These are phyloP conservation scores for Calonectria pseudoturangicola DNA, from an alignment of 2,329 filamentous ascomycete genomes.

Conservation along the genomic window DNA sequence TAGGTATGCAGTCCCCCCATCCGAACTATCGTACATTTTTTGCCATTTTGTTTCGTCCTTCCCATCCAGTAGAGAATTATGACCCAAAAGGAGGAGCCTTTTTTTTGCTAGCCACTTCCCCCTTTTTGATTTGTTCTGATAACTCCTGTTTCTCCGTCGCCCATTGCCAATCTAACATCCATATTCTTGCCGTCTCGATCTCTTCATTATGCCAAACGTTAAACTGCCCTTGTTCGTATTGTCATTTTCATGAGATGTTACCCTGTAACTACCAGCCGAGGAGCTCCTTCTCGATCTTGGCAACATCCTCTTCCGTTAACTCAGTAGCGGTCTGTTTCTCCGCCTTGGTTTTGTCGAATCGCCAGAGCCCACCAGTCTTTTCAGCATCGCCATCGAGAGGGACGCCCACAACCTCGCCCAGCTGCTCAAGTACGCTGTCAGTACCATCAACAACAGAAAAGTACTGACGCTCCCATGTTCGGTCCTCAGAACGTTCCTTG, in stretches of 20 bases:
- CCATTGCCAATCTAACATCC: neutral
- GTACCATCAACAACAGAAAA: slow-evolving; percentile 75
- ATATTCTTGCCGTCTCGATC: slow-evolving; percentile 17
- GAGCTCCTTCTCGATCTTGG: slow-evolving; percentile 67
- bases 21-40: slow-evolving; percentile 47
- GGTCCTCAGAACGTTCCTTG: slow-evolving; percentile 83
- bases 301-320: slow-evolving; percentile 63
- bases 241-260: slow-evolving; percentile 18
- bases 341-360: slow-evolving; percentile 72
- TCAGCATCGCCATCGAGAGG: slow-evolving; percentile 72
- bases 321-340: slow-evolving; percentile 60
- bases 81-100: slow-evolving; percentile 41
- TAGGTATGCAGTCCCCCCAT: neutral
- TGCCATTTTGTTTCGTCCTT: slow-evolving; percentile 32
- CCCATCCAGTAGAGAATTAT: slow-evolving; percentile 34
- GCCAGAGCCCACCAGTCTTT: slow-evolving; percentile 77
- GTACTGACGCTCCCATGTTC: slow-evolving; percentile 88
- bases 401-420: slow-evolving; percentile 69
- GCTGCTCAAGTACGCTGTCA: slow-evolving; percentile 66
- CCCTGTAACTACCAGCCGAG: slow-evolving; percentile 60
- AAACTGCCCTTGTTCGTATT: slow-evolving; percentile 24
- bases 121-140: slow-evolving; percentile 35
- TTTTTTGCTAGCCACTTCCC: slow-evolving; percentile 44
- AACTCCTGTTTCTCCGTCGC: slow-evolving; percentile 8
- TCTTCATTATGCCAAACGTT: slow-evolving; percentile 42